Evolutionary conservation across 805 yeast species (phyloP).

Genomic region (Lipomyces spencermartinsiae): DNA sequence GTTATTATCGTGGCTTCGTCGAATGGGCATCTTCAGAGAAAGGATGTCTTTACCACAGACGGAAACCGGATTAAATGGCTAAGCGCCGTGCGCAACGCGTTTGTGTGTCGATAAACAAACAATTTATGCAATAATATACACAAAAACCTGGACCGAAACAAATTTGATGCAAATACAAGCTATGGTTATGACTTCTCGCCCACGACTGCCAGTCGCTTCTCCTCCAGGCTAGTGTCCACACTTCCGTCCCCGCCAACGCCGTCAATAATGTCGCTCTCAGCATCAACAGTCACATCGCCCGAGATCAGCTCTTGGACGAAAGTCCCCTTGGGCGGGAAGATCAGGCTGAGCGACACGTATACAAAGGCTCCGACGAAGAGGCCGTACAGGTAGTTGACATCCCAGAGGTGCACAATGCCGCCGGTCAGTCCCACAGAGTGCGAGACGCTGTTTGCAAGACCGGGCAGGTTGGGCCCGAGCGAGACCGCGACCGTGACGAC

Average conservation of each 20-base stretch:
- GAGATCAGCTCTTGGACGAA: slow-evolving; percentile 18
- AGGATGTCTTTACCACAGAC: too few relatives aligned
- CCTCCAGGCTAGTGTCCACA: background rate
- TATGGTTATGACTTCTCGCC: background rate
- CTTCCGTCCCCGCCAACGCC: slow-evolving; percentile 2
- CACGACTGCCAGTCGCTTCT: background rate
- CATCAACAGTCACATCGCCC: slow-evolving; percentile 20
- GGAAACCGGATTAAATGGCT: too few relatives aligned
- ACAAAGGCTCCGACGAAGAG: slow-evolving; percentile 32
- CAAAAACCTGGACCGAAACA: background rate
- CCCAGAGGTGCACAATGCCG: slow-evolving; percentile 41
- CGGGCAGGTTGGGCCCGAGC: slow-evolving; percentile 40
- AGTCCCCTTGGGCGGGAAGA: slow-evolving; percentile 36
- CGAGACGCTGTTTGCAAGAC: slow-evolving; percentile 40
- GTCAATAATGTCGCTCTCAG: slow-evolving; percentile 4
- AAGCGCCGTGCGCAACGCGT: background rate
- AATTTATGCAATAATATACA: background rate
- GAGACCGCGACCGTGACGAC: slow-evolving; percentile 45
- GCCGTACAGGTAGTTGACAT: slow-evolving; percentile 41
- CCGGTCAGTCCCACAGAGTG: slow-evolving; percentile 22
- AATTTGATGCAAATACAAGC: background rate
- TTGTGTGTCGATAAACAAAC: background rate
- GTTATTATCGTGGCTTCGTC: too few relatives aligned
- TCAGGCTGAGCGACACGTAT: slow-evolving; percentile 27
- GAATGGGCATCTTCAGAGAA: too few relatives aligned